Evolutionary conservation across 352 stramenopile genomes (phyloP).

Genomic region (Phytophthora sojae): DNA sequence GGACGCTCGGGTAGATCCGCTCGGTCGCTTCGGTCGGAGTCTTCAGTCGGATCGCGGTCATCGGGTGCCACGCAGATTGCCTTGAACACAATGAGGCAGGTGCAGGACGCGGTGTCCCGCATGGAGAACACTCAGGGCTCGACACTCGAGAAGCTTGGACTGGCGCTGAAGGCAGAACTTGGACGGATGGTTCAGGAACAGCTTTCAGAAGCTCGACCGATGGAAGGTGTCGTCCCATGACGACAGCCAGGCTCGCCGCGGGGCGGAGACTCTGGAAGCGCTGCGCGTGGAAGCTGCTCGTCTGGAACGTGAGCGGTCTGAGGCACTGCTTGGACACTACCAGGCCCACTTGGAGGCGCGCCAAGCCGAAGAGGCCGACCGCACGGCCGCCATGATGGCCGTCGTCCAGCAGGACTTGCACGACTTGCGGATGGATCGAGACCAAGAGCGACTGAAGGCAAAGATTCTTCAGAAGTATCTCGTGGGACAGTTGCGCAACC

Average conservation of each 20-base stretch:
- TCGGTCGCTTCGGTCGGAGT: neutral
- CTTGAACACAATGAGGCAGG: slow-evolving; percentile 1
- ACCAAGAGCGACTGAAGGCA: too few relatives aligned
- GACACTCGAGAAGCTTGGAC: neutral
- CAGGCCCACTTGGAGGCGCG: too few relatives aligned
- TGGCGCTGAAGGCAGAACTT: neutral
- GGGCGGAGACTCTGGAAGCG: neutral
- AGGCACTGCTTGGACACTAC: too few relatives aligned
- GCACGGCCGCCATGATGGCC: too few relatives aligned
- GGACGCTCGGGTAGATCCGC: neutral
- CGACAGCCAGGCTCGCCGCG: neutral
- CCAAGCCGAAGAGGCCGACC: too few relatives aligned
- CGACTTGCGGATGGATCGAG: too few relatives aligned
- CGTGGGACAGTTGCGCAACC: neutral
- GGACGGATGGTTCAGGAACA: neutral
- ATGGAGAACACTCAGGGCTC: slow-evolving; percentile 1
- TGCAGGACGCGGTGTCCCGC: neutral
- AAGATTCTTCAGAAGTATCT: neutral
- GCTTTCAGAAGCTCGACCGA: neutral
- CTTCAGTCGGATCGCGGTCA: neutral
- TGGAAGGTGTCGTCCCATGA: neutral
- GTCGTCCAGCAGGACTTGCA: too few relatives aligned
- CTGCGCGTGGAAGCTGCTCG: too few relatives aligned
- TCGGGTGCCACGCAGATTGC: neutral
- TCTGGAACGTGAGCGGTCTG: neutral